Percentiles rank a stretch among this genome's conserved stretches.
phyloP scores from a whole-genome alignment of 176 grass and related monocot species.

The Phoenix roebelenii region DNA sequence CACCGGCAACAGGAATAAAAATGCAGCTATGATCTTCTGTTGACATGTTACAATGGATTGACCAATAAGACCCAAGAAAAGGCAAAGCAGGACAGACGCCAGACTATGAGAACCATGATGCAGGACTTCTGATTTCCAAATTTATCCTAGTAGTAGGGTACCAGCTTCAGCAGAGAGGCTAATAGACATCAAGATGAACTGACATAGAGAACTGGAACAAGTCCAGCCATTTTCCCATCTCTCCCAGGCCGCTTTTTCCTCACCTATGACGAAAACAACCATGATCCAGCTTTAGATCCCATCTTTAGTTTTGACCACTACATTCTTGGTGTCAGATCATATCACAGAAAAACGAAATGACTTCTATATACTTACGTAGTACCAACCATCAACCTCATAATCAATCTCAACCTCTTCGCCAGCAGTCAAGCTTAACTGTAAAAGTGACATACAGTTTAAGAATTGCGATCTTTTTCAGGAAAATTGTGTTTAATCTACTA shows the following conservation, averaged over 20 bases:
- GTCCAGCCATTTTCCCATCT: constrained; percentile 78
- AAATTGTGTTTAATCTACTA: background rate
- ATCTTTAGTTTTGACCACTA: too few relatives aligned
- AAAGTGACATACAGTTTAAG: constrained; percentile 21
- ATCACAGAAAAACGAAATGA: background rate
- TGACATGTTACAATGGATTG: too few relatives aligned
- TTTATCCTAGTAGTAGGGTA: too few relatives aligned
- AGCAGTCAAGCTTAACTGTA: constrained; percentile 76
- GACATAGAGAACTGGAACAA: constrained; percentile 95
- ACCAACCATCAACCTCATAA: constrained; percentile 99
- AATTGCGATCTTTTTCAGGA: background rate
- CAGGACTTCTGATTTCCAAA: too few relatives aligned
- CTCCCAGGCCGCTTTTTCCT: constrained; percentile 98
- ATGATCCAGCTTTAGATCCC: too few relatives aligned
- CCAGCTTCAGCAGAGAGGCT: too few relatives aligned
- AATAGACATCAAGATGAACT: constrained; percentile 40
- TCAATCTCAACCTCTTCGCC: constrained; percentile 97
- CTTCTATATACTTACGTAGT: constrained; percentile 63
- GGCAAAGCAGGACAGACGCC: too few relatives aligned
- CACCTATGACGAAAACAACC: constrained; percentile 36
- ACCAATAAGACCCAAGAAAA: too few relatives aligned
- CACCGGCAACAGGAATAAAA: too few relatives aligned
- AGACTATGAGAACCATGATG: too few relatives aligned
- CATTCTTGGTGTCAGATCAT: too few relatives aligned
- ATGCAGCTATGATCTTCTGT: too few relatives aligned